Percentiles rank a stretch among this genome's conserved stretches.
phyloP scores from a whole-genome alignment of 805 yeast genomes.

The Barnettozyma botsteinii region DNA sequence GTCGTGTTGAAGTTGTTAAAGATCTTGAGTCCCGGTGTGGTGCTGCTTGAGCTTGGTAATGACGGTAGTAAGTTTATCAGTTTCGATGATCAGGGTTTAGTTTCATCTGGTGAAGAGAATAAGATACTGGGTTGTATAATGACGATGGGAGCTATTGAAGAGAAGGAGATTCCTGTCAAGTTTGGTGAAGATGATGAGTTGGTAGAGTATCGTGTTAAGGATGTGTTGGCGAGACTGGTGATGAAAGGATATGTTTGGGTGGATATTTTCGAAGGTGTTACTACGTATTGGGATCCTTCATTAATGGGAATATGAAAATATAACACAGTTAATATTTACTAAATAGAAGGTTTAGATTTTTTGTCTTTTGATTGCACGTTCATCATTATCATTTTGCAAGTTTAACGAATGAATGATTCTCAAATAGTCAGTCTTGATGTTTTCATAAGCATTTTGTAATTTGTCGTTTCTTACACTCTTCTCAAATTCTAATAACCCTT shows the following conservation, averaged over 20 bases:
- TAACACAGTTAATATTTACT: too few relatives aligned
- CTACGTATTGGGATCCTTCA: conserved; percentile 11
- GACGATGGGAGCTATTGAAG: conserved; percentile 3
- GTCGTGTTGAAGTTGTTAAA: conserved; percentile 3
- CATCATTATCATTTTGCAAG: conserved; percentile 11
- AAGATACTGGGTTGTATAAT: conserved; percentile 4
- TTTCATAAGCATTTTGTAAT: conserved; percentile 66
- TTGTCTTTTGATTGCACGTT: conserved; percentile 13
- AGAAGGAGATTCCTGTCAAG: not conserved
- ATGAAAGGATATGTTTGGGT: conserved; percentile 12
- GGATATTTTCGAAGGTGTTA: conserved; percentile 5
- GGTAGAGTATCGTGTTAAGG: conserved; percentile 3
- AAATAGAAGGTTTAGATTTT: conserved; percentile 11
- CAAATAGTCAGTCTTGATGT: conserved; percentile 65
- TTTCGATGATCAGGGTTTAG: conserved; percentile 7
- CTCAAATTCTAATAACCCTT: conserved; percentile 64
- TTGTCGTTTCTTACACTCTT: conserved; percentile 60
- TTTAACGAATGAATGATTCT: conserved; percentile 36
- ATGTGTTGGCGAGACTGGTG: conserved; percentile 4
- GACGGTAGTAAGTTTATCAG: conserved; percentile 3
- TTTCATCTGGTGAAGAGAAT: conserved; percentile 6
- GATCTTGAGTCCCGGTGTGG: conserved; percentile 8
- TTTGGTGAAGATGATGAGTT: conserved; percentile 2
- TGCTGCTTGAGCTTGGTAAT: conserved; percentile 3
- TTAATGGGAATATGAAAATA: conserved; percentile 3